phyloP scores from a whole-genome alignment of 148 eudicot genomes.

The Euryodendron excelsum region DNA sequence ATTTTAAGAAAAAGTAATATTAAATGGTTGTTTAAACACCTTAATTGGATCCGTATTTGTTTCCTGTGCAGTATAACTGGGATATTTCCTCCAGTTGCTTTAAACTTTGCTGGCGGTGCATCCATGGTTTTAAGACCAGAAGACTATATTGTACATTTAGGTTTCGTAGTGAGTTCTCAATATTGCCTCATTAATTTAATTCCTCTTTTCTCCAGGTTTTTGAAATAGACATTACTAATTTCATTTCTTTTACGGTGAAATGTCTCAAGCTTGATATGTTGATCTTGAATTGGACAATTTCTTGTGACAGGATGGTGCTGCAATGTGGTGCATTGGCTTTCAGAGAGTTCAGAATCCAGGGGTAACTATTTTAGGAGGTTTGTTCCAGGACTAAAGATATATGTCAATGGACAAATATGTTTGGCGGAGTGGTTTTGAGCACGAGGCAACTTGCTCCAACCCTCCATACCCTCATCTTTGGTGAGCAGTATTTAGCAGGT shows the following conservation, averaged over 20 bases:
- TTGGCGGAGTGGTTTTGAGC: neutral
- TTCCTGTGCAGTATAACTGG: conserved; percentile 47
- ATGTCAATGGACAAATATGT: neutral
- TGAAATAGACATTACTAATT: neutral
- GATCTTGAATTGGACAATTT: conserved; percentile 7
- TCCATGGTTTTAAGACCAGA: conserved; percentile 74
- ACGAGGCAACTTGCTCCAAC: neutral
- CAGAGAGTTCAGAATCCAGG: conserved; percentile 71
- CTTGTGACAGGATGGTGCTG: conserved; percentile 70
- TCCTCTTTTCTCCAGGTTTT: neutral
- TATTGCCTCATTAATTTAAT: conserved; percentile 1
- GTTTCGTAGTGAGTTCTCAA: conserved; percentile 66
- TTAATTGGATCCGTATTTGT: conserved; percentile 5
- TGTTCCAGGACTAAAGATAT: conserved; percentile 12
- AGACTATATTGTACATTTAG: conserved; percentile 75
- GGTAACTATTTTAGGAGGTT: conserved; percentile 88
- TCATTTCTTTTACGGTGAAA: neutral
- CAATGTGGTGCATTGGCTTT: conserved; percentile 96
- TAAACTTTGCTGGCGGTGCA: conserved; percentile 90
- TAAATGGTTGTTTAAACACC: neutral
- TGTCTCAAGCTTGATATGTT: neutral
- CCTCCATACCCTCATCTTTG: neutral
- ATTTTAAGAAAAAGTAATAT: neutral
- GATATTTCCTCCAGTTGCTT: conserved; percentile 71
- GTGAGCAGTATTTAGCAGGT: neutral